Base-by-base conservation (phyloP, 2,329 filamentous ascomycete species). In the Zymoseptoria ardabiliae region DNA sequence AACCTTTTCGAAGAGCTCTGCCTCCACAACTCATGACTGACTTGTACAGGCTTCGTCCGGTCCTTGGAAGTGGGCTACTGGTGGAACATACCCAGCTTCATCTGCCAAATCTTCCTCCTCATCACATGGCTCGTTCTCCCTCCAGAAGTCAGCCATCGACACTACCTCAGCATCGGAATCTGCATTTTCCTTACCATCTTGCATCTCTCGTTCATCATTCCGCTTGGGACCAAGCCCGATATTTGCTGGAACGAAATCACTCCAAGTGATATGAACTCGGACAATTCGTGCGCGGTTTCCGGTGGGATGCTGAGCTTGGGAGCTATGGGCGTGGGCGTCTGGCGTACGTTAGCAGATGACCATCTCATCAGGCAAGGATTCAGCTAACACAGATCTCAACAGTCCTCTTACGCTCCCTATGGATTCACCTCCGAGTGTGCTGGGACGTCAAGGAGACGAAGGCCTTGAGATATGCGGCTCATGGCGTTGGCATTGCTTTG, bases 211-310 rank as follows among this genome's bases (percentile, higher is more conserved):
- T 94, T 96, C 70, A 86, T 95, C 58, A 84, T 96, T 41, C 91
- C 91, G 0, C 79, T 96, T 10, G 89, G 84, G 5, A 83, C 84
- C 11, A 82, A 85, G 60, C 89, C 90, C 1, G 74, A 87, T 0
- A 82, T 92, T 75, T 97, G 92, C 74, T 86, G 84, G 71, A 88
- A 97, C 71, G 77, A 78, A 20, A 95, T 96, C 69, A 96, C 92
- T 0, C 92, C 92, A 0, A 83, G 95, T 68, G 87, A 89, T 69
- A 94, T 95, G 89, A 77, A 83, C 58, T 86, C 83, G 9, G 87
- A 82, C 71, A 76, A 84, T 21, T 84, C 89, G 4, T 96, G 92
- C 70, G 91, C 89, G 3, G 85, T 89, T 58, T 93, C 90, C 0
- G 91, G 91, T 2, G 81, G 88, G 0, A 82, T 96, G 56, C 75